These are phyloP conservation scores for Taphrina deformans DNA, from an alignment of 1,139 yeast genomes.

Conservation along the genomic window DNA sequence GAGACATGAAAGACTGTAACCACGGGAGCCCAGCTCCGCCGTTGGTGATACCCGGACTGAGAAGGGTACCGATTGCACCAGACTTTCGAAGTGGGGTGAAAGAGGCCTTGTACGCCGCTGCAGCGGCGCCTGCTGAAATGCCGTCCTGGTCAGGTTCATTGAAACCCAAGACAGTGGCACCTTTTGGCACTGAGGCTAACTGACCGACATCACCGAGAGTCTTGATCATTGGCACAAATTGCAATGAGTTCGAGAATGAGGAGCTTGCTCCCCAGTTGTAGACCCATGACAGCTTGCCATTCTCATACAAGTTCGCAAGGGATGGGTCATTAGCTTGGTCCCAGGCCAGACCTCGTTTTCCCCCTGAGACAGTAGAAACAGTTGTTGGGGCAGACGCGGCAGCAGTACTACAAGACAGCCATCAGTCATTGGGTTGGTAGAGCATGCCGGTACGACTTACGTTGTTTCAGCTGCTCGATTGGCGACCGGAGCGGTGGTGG, in stretches of 20 bases:
- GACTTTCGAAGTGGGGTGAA: slow-evolving; percentile 24
- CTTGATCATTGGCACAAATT: slow-evolving; percentile 21
- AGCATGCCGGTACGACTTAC: neutral
- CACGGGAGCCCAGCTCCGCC: slow-evolving; percentile 28
- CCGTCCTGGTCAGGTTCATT: slow-evolving; percentile 33
- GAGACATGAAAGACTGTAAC: slow-evolving; percentile 25
- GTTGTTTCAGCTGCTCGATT: neutral
- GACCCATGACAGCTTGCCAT: slow-evolving; percentile 8
- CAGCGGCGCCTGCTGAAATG: slow-evolving; percentile 18
- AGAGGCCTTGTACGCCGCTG: slow-evolving; percentile 9
- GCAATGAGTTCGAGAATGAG: slow-evolving; percentile 15
- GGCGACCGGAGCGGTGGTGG: neutral
- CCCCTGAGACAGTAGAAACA: neutral
- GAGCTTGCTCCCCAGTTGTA: slow-evolving; percentile 30
- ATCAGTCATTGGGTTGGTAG: neutral
- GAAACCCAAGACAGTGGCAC: slow-evolving; percentile 22
- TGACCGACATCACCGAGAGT: slow-evolving; percentile 4
- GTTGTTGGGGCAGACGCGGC: neutral
- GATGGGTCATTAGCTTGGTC: slow-evolving; percentile 30
- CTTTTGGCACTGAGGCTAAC: neutral
- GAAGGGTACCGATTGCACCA: slow-evolving; percentile 8
- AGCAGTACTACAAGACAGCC: neutral
- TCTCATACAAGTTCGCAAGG: slow-evolving; percentile 13
- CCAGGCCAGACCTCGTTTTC: slow-evolving; percentile 32
- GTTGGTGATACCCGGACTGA: slow-evolving; percentile 30